phyloP scores from a whole-genome alignment of 139 green algal species.

The Haematococcus sp. region DNA sequence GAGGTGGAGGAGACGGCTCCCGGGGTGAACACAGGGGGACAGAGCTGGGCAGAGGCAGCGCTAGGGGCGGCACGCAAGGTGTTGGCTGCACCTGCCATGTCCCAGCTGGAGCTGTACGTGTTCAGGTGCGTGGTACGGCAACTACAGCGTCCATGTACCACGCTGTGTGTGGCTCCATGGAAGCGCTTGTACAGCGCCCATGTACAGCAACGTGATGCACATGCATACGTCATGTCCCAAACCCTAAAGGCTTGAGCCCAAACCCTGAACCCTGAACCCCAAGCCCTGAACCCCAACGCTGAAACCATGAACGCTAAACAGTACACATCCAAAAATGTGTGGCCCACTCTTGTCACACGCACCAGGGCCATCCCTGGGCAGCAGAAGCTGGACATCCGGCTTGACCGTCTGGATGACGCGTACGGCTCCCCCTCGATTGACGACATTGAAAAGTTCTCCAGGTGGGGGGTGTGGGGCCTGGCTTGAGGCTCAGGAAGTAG shows the following conservation, averaged over 20 bases:
- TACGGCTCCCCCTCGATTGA: constrained; percentile 67
- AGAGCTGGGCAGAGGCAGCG: constrained; percentile 22
- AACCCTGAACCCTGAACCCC: too few relatives aligned
- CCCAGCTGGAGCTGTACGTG: constrained; percentile 38
- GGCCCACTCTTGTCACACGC: too few relatives aligned
- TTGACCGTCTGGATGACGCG: constrained; percentile 61
- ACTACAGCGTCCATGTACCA: not conserved
- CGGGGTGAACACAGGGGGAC: constrained; percentile 21
- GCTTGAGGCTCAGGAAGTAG: not conserved
- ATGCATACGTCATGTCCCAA: too few relatives aligned
- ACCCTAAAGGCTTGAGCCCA: too few relatives aligned
- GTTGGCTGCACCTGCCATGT: constrained; percentile 10
- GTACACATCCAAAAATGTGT: too few relatives aligned
- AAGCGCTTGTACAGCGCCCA: too few relatives aligned
- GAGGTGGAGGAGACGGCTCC: constrained; percentile 25
- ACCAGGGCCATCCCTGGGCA: constrained; percentile 5
- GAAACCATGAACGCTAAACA: too few relatives aligned
- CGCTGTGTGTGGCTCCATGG: not conserved
- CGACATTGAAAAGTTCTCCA: constrained; percentile 58
- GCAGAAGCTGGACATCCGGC: constrained; percentile 52
- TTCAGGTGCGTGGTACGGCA: constrained; percentile 19
- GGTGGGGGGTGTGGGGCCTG: constrained; percentile 5
- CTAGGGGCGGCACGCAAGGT: constrained; percentile 18
- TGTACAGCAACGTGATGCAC: too few relatives aligned
- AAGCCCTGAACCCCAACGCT: too few relatives aligned